Conservation (phyloP, 1,284 basidiomycete genomes). For the Puccinia horiana region DNA sequence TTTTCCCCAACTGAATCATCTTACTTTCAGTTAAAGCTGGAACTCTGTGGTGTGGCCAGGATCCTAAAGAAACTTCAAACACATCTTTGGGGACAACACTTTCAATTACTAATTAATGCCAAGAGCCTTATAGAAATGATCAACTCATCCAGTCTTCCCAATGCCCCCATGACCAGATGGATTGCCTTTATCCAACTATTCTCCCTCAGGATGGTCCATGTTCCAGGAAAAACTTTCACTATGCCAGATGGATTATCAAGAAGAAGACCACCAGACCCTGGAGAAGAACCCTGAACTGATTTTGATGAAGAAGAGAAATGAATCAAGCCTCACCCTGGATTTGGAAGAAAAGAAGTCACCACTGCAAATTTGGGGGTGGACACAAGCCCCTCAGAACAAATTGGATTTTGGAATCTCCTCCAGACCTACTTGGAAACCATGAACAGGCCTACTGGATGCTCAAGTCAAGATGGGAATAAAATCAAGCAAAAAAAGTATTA, state of each 20-base stretch:
- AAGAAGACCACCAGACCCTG: neutral
- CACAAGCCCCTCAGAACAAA: neutral
- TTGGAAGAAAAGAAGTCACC: conserved; percentile 2
- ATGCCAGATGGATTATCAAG: conserved; percentile 20
- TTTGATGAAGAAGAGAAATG: conserved; percentile 7
- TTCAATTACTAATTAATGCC: conserved; percentile 11
- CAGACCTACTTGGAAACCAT: neutral
- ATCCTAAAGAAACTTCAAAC: conserved; percentile 22
- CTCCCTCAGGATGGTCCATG: no score
- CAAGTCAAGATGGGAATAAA: neutral
- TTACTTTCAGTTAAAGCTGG: conserved; percentile 14
- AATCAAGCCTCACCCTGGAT: conserved; percentile 8
- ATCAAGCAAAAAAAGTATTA: conserved; percentile 10
- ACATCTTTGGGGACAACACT: neutral
- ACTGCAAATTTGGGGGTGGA: conserved; percentile 4
- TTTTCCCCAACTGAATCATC: no score
- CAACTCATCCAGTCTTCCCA: no score
- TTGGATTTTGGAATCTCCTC: neutral
- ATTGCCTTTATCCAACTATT: no score
- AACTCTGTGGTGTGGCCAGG: conserved; percentile 27
- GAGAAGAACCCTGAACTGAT: neutral
- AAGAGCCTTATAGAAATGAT: conserved; percentile 24
- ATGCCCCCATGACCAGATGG: no score
- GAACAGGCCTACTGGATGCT: neutral
- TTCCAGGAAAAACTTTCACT: no score